Evolutionary conservation across 306 rosid genomes (phyloP), one percentile per base, ranked within the genome.

Genomic region (Quillaja saponaria): DNA sequence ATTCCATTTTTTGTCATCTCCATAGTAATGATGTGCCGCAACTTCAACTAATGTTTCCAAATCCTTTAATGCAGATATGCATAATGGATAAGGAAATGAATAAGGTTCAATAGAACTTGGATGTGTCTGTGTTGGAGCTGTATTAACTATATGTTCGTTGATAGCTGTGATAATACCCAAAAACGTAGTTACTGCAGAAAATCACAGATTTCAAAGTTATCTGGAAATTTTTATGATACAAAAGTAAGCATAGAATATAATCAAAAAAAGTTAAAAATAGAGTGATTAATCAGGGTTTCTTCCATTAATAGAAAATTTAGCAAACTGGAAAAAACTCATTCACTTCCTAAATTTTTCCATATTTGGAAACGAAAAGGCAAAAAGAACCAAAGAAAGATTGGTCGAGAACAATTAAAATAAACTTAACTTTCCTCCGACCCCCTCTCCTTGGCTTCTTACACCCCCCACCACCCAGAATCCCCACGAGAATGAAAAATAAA

Each of bases 41-140:
- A 92, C 96, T 83, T 92, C 99, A 74, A 83, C 84, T 75, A 92
- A 69, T 1, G 95, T 83, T 80, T 92, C 96, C 83, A 92, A 63
- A 71, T 92, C 96, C 77, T 92, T 92, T 10, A 92, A 80, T 6
- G 95, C 85, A 69, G 99, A 89, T 72, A 92, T 78, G 76, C 89
- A 92, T 70, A 92, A 76, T 6, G 95, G 61, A 73, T 78, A 92
- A 9, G 95, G 96, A 73, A 92, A 89, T 42, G 86, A 72, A 60
- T 67, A 34, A 47, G 79, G 71, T 79, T 68, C 83, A n/a, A 37
- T 47, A 38, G 76, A 63, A 80, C 87, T 78, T 31, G 68, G 13
- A 56, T 42, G 68, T 71, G 41, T 70, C 63, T 53, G 82, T 57
- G 71, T 55, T 58, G 91, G 86, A 64, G 79, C 28, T 44, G 89